Conservation (phyloP, 2,329 filamentous ascomycete genomes). For the Acarospora socialis region DNA sequence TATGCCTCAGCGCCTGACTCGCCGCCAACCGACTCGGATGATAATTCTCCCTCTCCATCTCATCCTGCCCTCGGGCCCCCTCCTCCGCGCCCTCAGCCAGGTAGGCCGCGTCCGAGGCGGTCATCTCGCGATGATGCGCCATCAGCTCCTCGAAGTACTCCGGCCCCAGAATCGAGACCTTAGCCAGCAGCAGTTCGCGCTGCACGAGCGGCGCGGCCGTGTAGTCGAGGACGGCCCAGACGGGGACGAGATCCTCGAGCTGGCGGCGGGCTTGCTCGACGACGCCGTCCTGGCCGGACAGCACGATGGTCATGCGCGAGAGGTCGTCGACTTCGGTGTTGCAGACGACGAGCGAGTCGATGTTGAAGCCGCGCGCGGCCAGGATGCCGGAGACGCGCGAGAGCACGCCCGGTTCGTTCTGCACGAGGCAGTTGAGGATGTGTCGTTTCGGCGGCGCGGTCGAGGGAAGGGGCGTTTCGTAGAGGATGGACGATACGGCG, state of each 20-base stretch:
- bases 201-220: conserved; percentile 85
- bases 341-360: conserved; percentile 94
- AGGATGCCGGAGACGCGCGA: conserved; percentile 94
- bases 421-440: conserved; percentile 93
- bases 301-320: conserved; percentile 96
- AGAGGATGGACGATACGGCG: conserved; percentile 94
- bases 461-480: conserved; percentile 85
- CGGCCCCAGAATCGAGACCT: conserved; percentile 89
- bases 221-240: conserved; percentile 97
- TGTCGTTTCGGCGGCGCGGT: conserved; percentile 79
- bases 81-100: conserved; percentile 32
- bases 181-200: conserved; percentile 85
- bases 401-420: conserved; percentile 95
- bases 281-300: conserved; percentile 90
- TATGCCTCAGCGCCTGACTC: conserved; percentile 83
- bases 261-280: conserved; percentile 94
- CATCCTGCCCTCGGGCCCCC: conserved; percentile 13
- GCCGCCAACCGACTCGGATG: conserved; percentile 77
- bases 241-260: conserved; percentile 89
- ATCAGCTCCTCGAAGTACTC: conserved; percentile 98
- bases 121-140: conserved; percentile 88
- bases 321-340: conserved; percentile 94
- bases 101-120: conserved; percentile 31
- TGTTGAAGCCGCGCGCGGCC: conserved; percentile 95
- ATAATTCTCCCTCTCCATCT: conserved; percentile 45